A percentile compares a stretch with the other conserved stretches of the same genome.
These are phyloP conservation scores for Saccharomycopsis microspora DNA, from an alignment of 805 yeast species.

Conservation along the genomic window DNA sequence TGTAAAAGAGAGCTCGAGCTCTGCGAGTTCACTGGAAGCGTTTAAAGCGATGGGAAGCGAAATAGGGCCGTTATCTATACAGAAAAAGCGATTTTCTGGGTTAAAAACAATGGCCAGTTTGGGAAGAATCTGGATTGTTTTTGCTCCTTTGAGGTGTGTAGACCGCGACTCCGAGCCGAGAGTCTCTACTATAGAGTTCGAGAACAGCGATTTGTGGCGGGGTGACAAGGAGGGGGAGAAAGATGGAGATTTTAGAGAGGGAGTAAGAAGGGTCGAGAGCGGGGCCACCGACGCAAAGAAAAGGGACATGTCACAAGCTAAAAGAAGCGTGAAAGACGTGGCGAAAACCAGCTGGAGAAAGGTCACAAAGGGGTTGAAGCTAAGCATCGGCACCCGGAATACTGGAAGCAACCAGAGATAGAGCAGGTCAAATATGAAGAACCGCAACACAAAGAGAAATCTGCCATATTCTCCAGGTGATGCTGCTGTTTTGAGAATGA, in stretches of 20 bases:
- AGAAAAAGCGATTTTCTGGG: conserved; percentile 56
- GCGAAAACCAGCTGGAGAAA: conserved; percentile 20
- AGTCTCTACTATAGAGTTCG: neutral
- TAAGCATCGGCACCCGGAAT: conserved; percentile 64
- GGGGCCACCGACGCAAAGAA: conserved; percentile 8
- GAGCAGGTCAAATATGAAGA: conserved; percentile 59
- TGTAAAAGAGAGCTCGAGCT: conserved; percentile 50
- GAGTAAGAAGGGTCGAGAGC: neutral
- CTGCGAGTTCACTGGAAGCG: conserved; percentile 62
- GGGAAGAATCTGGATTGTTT: conserved; percentile 79
- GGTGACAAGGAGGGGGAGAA: conserved; percentile 17
- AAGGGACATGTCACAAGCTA: conserved; percentile 13
- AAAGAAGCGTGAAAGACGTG: conserved; percentile 13
- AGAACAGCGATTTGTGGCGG: too few species aligned
- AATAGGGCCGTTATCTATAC: conserved; percentile 32
- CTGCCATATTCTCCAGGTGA: conserved; percentile 4
- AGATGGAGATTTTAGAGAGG: conserved; percentile 15
- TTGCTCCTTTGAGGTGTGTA: conserved; percentile 63
- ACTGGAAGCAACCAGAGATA: conserved; percentile 63
- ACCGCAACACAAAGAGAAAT: conserved; percentile 39
- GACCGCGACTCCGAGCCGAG: conserved; percentile 4
- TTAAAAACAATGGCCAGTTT: conserved; percentile 81
- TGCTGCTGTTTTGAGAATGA: conserved; percentile 35
- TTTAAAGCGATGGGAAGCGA: conserved; percentile 44
- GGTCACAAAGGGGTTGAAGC: conserved; percentile 42